Evolutionary conservation across 2,329 filamentous ascomycete genomes (phyloP).

Genomic region (Hypomyces rosellus): DNA sequence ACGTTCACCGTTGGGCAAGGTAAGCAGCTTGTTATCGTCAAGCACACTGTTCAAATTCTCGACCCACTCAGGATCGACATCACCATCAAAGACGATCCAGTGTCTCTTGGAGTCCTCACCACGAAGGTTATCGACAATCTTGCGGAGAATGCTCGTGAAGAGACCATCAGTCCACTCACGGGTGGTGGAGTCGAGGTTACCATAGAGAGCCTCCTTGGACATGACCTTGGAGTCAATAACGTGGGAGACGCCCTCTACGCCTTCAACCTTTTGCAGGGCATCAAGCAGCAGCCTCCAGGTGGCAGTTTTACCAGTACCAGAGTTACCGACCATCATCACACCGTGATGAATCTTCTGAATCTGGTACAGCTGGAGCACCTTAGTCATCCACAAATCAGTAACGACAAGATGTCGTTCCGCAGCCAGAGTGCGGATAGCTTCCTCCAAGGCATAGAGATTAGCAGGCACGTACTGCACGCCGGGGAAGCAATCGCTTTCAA

Average conservation of each 20-base stretch:
- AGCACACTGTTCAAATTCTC: constrained; percentile 99
- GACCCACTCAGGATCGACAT: constrained; percentile 99
- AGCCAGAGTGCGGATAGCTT: constrained; percentile 76
- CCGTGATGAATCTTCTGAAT: constrained; percentile 97
- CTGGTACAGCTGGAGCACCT: constrained; percentile 93
- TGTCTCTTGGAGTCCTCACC: constrained; percentile 95
- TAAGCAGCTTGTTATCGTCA: constrained; percentile 97
- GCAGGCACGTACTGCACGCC: constrained; percentile 90
- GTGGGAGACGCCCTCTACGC: constrained; percentile 88
- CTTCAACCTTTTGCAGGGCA: constrained; percentile 84
- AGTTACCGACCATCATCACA: constrained; percentile 99
- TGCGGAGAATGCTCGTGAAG: constrained; percentile 94
- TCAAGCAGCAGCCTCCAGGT: constrained; percentile 91
- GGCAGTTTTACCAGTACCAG: constrained; percentile 93
- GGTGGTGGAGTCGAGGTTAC: constrained; percentile 91
- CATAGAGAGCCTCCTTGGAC: constrained; percentile 97
- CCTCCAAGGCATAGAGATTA: constrained; percentile 70
- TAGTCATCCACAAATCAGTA: constrained; percentile 94
- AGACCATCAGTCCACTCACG: constrained; percentile 98
- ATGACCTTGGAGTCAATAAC: constrained; percentile 99
- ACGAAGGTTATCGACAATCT: constrained; percentile 97
- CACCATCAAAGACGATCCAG: constrained; percentile 99
- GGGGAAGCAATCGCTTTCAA: constrained; percentile 83
- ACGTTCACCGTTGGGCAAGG: constrained; percentile 94
- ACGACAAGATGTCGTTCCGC: constrained; percentile 81